Evolutionary conservation across 1,284 basidiomycete species (phyloP).

Genomic region (Sporisorium reilianum): DNA sequence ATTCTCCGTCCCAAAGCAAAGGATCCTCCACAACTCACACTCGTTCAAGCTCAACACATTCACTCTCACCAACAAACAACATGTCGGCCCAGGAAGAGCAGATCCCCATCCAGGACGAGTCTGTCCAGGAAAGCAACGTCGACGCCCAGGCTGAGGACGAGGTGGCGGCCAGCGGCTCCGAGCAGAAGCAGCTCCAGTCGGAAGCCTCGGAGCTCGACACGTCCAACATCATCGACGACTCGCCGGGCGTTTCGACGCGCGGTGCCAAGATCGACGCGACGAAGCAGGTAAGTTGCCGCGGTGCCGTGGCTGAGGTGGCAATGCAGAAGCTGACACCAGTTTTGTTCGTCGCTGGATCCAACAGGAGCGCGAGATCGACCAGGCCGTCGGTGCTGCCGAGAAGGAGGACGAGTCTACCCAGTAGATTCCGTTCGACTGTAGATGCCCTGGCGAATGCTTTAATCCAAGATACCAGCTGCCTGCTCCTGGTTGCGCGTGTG

Average conservation of each 20-base stretch:
- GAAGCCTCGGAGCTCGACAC: constrained; percentile 48
- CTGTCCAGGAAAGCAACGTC: constrained; percentile 45
- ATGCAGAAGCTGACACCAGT: not conserved
- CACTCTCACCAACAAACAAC: constrained; percentile 1
- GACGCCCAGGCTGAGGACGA: constrained; percentile 53
- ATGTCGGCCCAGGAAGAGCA: constrained; percentile 52
- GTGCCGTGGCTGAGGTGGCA: not conserved
- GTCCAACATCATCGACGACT: constrained; percentile 57
- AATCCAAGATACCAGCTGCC: constrained; percentile 19
- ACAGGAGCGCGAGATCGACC: constrained; percentile 51
- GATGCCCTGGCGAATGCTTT: not conserved
- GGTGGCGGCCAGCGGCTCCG: constrained; percentile 28
- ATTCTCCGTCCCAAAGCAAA: not conserved
- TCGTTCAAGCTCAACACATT: constrained; percentile 14
- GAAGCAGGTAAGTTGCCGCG: constrained; percentile 39
- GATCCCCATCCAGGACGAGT: constrained; percentile 49
- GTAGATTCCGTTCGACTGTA: not conserved
- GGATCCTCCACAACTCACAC: constrained; percentile 6
- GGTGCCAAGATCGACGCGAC: constrained; percentile 52
- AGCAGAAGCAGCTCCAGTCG: constrained; percentile 38
- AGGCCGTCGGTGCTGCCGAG: constrained; percentile 46
- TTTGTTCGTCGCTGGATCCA: not conserved
- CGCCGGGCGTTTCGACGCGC: constrained; percentile 47
- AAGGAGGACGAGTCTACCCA: constrained; percentile 26
- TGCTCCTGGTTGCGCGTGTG: not conserved